These are phyloP conservation scores for Alternaria triticimaculans DNA, from an alignment of 2,329 filamentous ascomycete genomes.

Conservation along the genomic window DNA sequence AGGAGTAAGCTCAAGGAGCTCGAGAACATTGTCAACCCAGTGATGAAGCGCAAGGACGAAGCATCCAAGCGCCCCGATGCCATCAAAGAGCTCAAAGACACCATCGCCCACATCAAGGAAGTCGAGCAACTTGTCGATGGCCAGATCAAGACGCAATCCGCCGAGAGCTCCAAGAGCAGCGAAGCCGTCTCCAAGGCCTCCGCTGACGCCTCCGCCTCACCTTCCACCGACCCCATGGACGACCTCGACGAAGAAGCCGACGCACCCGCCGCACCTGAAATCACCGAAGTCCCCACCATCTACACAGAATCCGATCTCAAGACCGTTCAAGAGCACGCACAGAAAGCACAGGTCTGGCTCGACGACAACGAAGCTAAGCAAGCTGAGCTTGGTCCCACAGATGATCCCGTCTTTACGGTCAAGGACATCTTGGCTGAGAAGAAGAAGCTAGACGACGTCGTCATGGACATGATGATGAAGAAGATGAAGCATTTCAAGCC, in stretches of 20 bases:
- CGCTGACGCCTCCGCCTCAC: conserved; percentile 51
- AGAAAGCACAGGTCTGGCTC: conserved; percentile 75
- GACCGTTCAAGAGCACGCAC: conserved; percentile 67
- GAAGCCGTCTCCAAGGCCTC: conserved; percentile 52
- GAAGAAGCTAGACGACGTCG: conserved; percentile 73
- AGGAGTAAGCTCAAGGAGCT: conserved; percentile 78
- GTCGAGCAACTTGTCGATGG: conserved; percentile 73
- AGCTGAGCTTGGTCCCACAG: conserved; percentile 58
- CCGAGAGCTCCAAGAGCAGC: conserved; percentile 53
- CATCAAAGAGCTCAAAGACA: conserved; percentile 70
- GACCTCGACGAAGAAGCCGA: conserved; percentile 84
- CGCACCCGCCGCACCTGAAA: conserved; percentile 34
- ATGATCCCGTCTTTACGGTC: conserved; percentile 76
- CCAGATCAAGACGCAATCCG: conserved; percentile 74
- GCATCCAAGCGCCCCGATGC: conserved; percentile 72
- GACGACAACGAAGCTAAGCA: conserved; percentile 68
- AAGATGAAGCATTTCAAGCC: conserved; percentile 57
- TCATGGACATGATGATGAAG: conserved; percentile 71
- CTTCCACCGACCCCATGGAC: conserved; percentile 62
- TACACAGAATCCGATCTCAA: conserved; percentile 78
- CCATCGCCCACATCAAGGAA: conserved; percentile 73
- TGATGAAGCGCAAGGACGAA: conserved; percentile 78
- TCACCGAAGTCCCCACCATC: conserved; percentile 53
- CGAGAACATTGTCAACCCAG: conserved; percentile 77
- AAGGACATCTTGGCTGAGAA: conserved; percentile 71